Evolutionary conservation across 2,329 filamentous ascomycete genomes (phyloP).

Genomic region (Verticillium longisporum): DNA sequence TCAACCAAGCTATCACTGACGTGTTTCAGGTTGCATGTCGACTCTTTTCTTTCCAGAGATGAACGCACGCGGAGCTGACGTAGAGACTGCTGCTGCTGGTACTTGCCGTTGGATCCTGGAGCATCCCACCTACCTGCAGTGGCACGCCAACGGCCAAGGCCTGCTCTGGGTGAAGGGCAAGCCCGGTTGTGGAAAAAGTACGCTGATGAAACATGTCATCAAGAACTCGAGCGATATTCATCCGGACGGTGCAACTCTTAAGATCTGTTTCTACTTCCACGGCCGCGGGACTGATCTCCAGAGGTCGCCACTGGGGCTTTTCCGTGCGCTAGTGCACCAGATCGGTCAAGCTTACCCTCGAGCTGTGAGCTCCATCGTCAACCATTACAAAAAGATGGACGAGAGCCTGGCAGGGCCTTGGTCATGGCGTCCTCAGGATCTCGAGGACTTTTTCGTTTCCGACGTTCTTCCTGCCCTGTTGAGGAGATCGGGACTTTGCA

Average conservation of each 20-base stretch:
- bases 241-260: conserved; percentile 4
- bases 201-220: conserved; percentile 20
- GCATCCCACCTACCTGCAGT: conserved; percentile 16
- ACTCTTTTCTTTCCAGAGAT: conserved; percentile 24
- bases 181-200: conserved; percentile 32
- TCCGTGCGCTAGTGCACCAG: conserved; percentile 26
- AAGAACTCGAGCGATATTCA: not conserved
- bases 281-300: conserved; percentile 22
- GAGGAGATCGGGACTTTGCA: conserved; percentile 10
- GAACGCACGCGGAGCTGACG: conserved; percentile 15
- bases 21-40: conserved; percentile 14
- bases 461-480: conserved; percentile 14
- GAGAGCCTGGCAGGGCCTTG: conserved; percentile 8
- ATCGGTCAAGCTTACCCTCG: not conserved
- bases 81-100: conserved; percentile 13
- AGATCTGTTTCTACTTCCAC: conserved; percentile 29
- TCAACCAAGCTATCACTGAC: not conserved
- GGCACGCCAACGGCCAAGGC: conserved; percentile 10
- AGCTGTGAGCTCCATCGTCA: not conserved
- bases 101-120: conserved; percentile 26
- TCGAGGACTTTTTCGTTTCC: not conserved
- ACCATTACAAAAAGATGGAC: not conserved
- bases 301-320: conserved; percentile 23
- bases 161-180: conserved; percentile 32
- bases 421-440: conserved; percentile 15